Evolutionary conservation across 805 yeast species (phyloP), one percentile per base, ranked within the genome.

Genomic region (Spathaspora girioi): DNA sequence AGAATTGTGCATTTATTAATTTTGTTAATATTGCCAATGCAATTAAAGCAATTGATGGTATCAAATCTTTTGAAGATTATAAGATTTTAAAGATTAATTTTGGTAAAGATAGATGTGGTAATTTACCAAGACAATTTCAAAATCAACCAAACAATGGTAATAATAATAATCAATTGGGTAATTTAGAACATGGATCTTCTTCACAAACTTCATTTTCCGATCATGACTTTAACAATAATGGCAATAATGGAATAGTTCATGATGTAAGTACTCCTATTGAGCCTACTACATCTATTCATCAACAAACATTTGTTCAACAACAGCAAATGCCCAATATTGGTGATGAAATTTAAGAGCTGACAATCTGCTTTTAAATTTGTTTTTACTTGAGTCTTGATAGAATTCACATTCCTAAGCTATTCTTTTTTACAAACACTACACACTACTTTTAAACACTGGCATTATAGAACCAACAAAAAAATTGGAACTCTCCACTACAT

Each of bases 51-150:
- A 86, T 93, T 57, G 97, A 92, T 64, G 94, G 96, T 46, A 87
- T 92, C 58, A 87, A 89, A 67, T 84, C 87, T 45, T 83, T 85
- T 61, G 78, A 78, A 5, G 87, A 82, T 46, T 71, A 83, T 54
- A 77, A 79, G 57, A 78, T 79, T 53, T 77, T 91, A 60, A 89
- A 89, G 67, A 87, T 93, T 59, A 90, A 91, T 65, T 92, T 88
- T 65, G 97, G 97, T 48, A 91, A 91, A 64, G 97, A 90, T 66
- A 80, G 99, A 63, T 93, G 98, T 69, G 98, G 97, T 29, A 90
- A 92, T 64, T 83, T 90, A 53, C 97, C 97, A 47, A 79, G 96
- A 62, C 93, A 86, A 65, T 83, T 82, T 54, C 78, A 73, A 56
- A 69, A 66, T 57, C 70, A 64, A 50, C 43, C 32, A 11, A 15